Evolutionary conservation across 2,329 filamentous ascomycete species (phyloP), one percentile per base, ranked within the genome.

Genomic region (Westerdykella aurantiaca): DNA sequence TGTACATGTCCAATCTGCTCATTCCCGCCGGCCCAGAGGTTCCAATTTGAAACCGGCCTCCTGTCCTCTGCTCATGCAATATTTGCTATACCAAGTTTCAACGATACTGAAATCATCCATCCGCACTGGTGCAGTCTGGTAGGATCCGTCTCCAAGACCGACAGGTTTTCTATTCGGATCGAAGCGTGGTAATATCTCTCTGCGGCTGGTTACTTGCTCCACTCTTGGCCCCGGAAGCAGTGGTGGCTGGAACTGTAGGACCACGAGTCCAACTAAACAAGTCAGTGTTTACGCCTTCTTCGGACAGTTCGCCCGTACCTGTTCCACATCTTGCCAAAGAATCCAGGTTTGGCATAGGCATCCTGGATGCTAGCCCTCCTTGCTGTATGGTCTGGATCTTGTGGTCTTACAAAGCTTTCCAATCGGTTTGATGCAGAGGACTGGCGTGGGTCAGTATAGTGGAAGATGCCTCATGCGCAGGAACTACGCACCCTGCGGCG

Each of bases 301-400:
- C 16, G 16, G 21, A 25, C 10, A 29, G 31, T 13, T 3, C 14
- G 9, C 37, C 34, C 54, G 38, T 49, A 63, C 64, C 58, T 66
- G 41, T 66, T 65, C 64, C 64, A 67, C 55, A 60, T 51, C 0
- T 47, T 51, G 12, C 63, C 64, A 7, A 67, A 23, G 5, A 66
- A 43, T 4, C 63, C 61, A 6, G 58, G 48, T 47, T 63, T 64
- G 25, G 55, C 58, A 22, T 66, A 66, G 3, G 58, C 53, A 34
- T 67, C 64, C 16, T 63, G 57, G 2, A 64, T 41, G 25, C 63
- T 66, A 3, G 57, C 42, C 41, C 64, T 53, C 39, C 64, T 52
- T 6, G 55, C 55, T 3, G 53, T 35, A 34, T 53, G 57, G 23
- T 60, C 46, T 10, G 57, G 50, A 18, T 64, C 60, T 23, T 49